Evolutionary conservation across 257 asterid species (phyloP).

Genomic region (Ballota nigra): DNA sequence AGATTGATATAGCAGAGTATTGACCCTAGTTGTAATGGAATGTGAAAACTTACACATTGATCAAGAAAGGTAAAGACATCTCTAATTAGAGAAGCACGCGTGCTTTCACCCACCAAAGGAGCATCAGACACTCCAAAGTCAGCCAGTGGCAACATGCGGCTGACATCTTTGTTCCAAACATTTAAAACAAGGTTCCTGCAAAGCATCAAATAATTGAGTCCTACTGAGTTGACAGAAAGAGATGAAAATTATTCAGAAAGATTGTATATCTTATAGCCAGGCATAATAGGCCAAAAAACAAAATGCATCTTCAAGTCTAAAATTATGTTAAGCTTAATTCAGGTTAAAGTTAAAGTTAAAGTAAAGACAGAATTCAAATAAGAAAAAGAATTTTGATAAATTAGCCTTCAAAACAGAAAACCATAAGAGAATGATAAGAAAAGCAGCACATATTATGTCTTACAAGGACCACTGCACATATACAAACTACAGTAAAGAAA

Average conservation of each 20-base stretch:
- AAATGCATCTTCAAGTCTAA: not conserved
- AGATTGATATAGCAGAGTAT: not conserved
- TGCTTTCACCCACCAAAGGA: slow-evolving; percentile 52
- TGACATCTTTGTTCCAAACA: slow-evolving; percentile 94
- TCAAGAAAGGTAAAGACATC: slow-evolving; percentile 79
- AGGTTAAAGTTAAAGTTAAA: not conserved
- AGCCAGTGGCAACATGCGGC: slow-evolving; percentile 68
- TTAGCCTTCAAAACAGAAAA: slow-evolving; percentile 12
- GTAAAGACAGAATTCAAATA: not conserved
- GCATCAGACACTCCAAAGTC: slow-evolving; percentile 74
- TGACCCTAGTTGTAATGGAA: slow-evolving; percentile 13
- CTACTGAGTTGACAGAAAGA: slow-evolving; percentile 16
- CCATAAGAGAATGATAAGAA: not conserved
- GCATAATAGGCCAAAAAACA: not conserved
- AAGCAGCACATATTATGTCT: slow-evolving; percentile 10
- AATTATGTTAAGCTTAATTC: not conserved
- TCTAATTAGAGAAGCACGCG: slow-evolving; percentile 63
- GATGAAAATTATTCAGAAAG: slow-evolving; percentile 1
- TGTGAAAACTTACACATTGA: slow-evolving; percentile 71
- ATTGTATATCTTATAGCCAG: slow-evolving; percentile 5
- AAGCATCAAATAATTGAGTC: slow-evolving; percentile 30
- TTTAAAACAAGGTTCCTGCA: slow-evolving; percentile 83
- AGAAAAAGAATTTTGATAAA: slow-evolving; percentile 4
- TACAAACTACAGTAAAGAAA: not conserved
- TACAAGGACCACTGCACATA: not conserved